phyloP scores from a whole-genome alignment of 805 yeast species.

The Kregervanrija pseudodelftensis region DNA sequence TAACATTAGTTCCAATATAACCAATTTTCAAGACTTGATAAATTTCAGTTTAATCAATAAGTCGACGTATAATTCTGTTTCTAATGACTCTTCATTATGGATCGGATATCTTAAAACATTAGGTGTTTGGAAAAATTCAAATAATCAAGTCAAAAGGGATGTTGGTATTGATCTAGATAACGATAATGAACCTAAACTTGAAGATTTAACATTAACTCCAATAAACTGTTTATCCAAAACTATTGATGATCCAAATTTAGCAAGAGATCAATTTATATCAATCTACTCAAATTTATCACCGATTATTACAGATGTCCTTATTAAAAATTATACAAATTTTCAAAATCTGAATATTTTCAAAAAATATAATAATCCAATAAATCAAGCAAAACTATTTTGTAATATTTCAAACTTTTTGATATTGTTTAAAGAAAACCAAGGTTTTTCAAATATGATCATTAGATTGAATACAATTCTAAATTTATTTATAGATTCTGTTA shows the following conservation, averaged over 20 bases:
- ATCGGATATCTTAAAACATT: constrained; percentile 16
- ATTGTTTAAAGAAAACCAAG: constrained; percentile 14
- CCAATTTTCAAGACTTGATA: constrained; percentile 20
- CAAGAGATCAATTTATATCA: constrained; percentile 19
- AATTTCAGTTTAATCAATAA: constrained; percentile 24
- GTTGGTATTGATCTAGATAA: background rate
- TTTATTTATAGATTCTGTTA: constrained; percentile 62
- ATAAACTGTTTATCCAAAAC: constrained; percentile 20
- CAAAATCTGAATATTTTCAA: constrained; percentile 25
- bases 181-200: constrained; percentile 8
- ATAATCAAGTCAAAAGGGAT: background rate
- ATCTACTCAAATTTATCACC: constrained; percentile 25
- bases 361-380: constrained; percentile 23
- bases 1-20: constrained; percentile 16
- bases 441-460: constrained; percentile 23
- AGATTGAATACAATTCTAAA: constrained; percentile 51
- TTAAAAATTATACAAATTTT: constrained; percentile 28
- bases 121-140: constrained; percentile 17
- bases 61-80: constrained; percentile 17
- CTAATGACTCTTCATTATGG: constrained; percentile 21
- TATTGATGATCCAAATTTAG: constrained; percentile 18
- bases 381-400: constrained; percentile 26
- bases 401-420: constrained; percentile 23
- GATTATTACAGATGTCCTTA: constrained; percentile 22
- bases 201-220: constrained; percentile 12